A percentile compares a stretch with the other conserved stretches of the same genome.
These are phyloP conservation scores for Curvularia hawaiiensis DNA, from an alignment of 2,329 filamentous ascomycete genomes.

Conservation along the genomic window DNA sequence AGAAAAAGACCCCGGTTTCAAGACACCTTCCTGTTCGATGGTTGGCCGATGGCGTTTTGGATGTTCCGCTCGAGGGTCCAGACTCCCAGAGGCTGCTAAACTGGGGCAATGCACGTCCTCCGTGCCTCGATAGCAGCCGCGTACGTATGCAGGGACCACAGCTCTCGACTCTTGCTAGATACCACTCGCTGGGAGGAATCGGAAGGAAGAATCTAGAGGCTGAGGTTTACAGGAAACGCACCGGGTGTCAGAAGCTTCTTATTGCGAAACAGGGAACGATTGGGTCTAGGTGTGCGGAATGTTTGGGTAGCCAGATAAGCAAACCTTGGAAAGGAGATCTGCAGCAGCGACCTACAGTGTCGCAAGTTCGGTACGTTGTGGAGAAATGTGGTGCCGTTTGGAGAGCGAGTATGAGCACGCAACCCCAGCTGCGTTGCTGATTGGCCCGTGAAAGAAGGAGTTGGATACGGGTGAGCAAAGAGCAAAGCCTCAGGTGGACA, in stretches of 20 bases:
- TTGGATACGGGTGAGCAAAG: slow-evolving; percentile 1
- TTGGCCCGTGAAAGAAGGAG: slow-evolving; percentile 4
- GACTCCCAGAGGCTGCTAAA: slow-evolving; percentile 16
- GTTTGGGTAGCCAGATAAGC: slow-evolving; percentile 3
- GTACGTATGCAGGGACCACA: slow-evolving; percentile 3
- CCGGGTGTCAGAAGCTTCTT: slow-evolving; percentile 5
- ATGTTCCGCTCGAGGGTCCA: slow-evolving; percentile 13
- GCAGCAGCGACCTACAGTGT: background rate
- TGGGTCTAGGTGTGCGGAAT: slow-evolving; percentile 1
- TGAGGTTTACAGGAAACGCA: background rate
- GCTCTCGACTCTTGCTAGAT: background rate
- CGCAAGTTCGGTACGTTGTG: background rate
- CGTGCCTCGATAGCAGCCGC: background rate
- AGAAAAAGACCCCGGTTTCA: background rate
- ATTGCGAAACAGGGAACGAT: slow-evolving; percentile 5
- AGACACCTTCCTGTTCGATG: slow-evolving; percentile 26
- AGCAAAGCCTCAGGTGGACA: slow-evolving; percentile 8
- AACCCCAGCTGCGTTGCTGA: slow-evolving; percentile 9
- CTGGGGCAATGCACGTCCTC: slow-evolving; percentile 12
- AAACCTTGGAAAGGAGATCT: background rate
- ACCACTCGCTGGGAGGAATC: background rate
- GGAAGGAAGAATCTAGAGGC: background rate
- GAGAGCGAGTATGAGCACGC: slow-evolving; percentile 15
- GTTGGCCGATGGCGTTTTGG: slow-evolving; percentile 15
- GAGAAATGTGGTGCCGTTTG: slow-evolving; percentile 5